Percentiles rank a stretch among this genome's conserved stretches.
Evolutionary conservation across 371 early-diverging fungal species (phyloP).

Genomic region (Rhizopus stolonifer): DNA sequence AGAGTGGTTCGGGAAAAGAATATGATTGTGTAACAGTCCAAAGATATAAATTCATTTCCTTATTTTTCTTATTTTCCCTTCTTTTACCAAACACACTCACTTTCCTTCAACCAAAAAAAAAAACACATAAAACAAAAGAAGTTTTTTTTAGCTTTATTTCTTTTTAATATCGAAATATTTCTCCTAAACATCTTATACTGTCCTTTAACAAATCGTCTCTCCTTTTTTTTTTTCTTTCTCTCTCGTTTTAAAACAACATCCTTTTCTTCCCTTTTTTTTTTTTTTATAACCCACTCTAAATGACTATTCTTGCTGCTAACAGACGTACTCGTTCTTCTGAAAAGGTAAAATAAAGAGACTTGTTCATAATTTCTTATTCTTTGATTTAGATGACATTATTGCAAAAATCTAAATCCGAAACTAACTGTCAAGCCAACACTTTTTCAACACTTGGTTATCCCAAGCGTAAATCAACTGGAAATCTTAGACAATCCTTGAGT

Average conservation of each 20-base stretch:
- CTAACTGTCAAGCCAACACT: constrained; percentile 31
- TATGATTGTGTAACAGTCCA: not conserved
- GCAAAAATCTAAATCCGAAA: constrained; percentile 40
- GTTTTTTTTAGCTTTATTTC: not conserved
- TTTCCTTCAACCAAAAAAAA: too few relatives aligned
- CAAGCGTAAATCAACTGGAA: constrained; percentile 53
- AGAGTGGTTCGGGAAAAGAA: too few relatives aligned
- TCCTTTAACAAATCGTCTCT: not conserved
- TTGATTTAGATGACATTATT: constrained; percentile 24
- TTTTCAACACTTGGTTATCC: constrained; percentile 26
- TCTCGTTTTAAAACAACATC: not conserved
- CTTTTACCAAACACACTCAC: not conserved
- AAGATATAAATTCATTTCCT: not conserved
- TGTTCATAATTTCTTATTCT: too few relatives aligned
- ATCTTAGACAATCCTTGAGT: constrained; percentile 33
- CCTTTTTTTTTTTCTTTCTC: not conserved
- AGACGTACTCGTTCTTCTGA: constrained; percentile 21
- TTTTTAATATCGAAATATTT: not conserved
- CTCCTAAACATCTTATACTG: not conserved
- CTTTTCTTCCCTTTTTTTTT: not conserved
- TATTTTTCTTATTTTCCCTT: not conserved
- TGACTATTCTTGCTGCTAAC: constrained; percentile 15
- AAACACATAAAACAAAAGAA: too few relatives aligned
- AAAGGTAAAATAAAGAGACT: constrained; percentile 9
- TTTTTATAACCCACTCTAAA: constrained; percentile 1